Conservation (phyloP, 164 flowering plant species). For the Taxillus chinensis region DNA sequence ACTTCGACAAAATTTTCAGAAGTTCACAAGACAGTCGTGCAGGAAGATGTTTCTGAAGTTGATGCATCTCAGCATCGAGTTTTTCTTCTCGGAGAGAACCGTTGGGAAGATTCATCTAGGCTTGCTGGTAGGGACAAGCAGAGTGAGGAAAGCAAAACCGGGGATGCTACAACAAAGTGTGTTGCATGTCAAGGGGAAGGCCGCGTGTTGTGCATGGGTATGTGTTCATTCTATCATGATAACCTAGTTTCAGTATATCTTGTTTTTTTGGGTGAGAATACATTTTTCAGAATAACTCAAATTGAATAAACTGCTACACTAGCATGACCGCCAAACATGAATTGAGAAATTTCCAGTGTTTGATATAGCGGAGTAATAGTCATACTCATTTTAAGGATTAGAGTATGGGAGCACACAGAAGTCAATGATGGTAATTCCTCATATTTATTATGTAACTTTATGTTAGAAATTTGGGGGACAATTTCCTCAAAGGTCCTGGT, state of each 20-base stretch:
- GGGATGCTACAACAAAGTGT: constrained; percentile 33
- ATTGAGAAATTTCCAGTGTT: no score
- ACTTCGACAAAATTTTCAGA: constrained; percentile 45
- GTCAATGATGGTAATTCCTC: no score
- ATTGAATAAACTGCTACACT: no score
- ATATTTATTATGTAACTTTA: no score
- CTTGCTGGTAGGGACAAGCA: constrained; percentile 29
- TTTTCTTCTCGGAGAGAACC: constrained; percentile 91
- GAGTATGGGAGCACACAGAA: no score
- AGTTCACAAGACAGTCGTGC: constrained; percentile 31
- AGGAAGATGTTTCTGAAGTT: constrained; percentile 28
- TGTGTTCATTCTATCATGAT: not conserved
- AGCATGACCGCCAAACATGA: no score
- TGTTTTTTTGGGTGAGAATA: no score
- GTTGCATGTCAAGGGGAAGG: constrained; percentile 82
- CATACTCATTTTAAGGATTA: no score
- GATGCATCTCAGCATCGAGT: constrained; percentile 50
- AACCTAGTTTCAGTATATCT: not conserved
- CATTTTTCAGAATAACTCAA: no score
- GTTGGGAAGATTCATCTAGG: constrained; percentile 96
- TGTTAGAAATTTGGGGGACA: no score
- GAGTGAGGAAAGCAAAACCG: constrained; percentile 16
- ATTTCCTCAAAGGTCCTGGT: no score
- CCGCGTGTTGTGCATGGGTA: constrained; percentile 75
- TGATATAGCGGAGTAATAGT: no score